phyloP scores from a whole-genome alignment of 768 basidiomycete genomes.

The Xerocomellus amylosporus region DNA sequence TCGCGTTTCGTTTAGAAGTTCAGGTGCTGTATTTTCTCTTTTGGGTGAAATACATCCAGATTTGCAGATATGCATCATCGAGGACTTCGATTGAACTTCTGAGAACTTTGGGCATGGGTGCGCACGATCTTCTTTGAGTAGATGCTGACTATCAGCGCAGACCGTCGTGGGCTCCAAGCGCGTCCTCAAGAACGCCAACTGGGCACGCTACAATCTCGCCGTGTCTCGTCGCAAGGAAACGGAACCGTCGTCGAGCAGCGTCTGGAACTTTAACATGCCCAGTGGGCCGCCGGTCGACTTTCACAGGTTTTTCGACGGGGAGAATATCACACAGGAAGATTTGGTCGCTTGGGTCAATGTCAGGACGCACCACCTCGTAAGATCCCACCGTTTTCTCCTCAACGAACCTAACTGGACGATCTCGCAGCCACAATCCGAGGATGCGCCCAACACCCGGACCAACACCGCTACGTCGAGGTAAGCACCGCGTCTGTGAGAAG shows the following conservation, averaged over 20 bases:
- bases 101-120: no score
- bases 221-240: conserved; percentile 58
- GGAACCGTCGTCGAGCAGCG: conserved; percentile 53
- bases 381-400: not conserved
- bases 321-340: conserved; percentile 62
- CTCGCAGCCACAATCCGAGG: conserved; percentile 57
- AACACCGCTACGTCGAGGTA: conserved; percentile 55
- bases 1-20: no score
- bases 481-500: conserved; percentile 2
- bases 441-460: conserved; percentile 59
- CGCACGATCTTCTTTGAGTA: not conserved
- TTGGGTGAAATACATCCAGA: no score
- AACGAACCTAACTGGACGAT: not conserved
- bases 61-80: no score
- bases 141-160: conserved; percentile 28
- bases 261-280: conserved; percentile 65
- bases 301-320: conserved; percentile 61
- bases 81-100: no score
- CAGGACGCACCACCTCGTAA: conserved; percentile 62
- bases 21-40: no score
- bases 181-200: conserved; percentile 59
- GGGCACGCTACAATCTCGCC: conserved; percentile 62
- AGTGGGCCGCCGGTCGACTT: conserved; percentile 55
- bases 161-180: conserved; percentile 60
- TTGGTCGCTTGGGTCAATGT: conserved; percentile 65